Base-by-base conservation (phyloP, 345 rosid species). In the Anacardium occidentale region DNA sequence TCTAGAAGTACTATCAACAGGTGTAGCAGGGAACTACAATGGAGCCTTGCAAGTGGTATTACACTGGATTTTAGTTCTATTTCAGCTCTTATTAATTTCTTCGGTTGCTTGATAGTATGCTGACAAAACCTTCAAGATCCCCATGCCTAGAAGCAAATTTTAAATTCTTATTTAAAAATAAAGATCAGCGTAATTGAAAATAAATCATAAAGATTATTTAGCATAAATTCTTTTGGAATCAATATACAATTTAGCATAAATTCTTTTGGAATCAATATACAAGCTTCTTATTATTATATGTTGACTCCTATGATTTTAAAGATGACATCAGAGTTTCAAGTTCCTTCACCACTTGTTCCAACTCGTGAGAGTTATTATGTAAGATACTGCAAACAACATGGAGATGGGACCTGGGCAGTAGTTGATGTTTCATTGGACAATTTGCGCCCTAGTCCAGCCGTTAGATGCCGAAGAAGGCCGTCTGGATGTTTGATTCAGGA, bases 401-500 rank as follows among this genome's bases (percentile, higher is more conserved):
- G 75, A 7, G 97, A 93, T 2, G 91, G 91, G 48, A 70, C 88
- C 0, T 96, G 99, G 99, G 95, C 91, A 3, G 97, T 96, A 65
- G 99, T 91, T 21, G 99, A 96, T 75, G 89, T 90, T 75, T 96
- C 99, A 13, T 78, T 96, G 78, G 97, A 96, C 83, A 80, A 83
- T 60, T 45, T 91, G 50, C 78, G 87, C 37, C 89, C 93, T 3
- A 85, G 83, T 69, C 78, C 87, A 0, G 64, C 76, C 2, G 76
- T 74, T 0, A 81, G 90, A 57, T 87, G 95, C 76, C 78, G 94
- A 10, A 81, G 90, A 75, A 82, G 95, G 76, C 98, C 99, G 20
- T 96, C 98, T 21, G 99, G 98, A 45, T 96, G 97, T 74, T 64
- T 89, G 62, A 85, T 96, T 75, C 91, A 96, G 76, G 90, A 96